Evolutionary conservation across 2,329 filamentous ascomycete species (phyloP).

Genomic region (Alternaria infectoria): DNA sequence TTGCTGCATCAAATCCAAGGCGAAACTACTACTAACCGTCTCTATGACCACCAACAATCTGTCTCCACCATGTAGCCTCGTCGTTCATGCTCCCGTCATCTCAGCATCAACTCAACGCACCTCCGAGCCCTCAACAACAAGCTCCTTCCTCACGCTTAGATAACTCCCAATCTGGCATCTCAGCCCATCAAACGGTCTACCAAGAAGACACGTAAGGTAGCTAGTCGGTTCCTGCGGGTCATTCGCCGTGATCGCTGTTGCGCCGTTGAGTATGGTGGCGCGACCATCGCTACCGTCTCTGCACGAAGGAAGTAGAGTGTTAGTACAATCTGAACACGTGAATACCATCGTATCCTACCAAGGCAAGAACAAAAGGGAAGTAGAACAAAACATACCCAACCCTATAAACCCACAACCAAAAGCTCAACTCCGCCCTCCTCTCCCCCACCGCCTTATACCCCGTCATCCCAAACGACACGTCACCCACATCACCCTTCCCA

Average conservation of each 20-base stretch:
- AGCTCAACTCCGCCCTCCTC: conserved; percentile 15
- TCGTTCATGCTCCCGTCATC: background rate
- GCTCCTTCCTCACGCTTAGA: conserved; percentile 15
- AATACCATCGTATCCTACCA: too few species aligned
- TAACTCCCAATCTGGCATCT: conserved; percentile 16
- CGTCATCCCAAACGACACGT: conserved; percentile 6
- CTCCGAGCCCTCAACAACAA: background rate
- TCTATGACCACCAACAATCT: fast-evolving
- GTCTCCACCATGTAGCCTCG: fast-evolving
- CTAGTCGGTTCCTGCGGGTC: conserved; percentile 13
- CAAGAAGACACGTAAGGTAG: conserved; percentile 23
- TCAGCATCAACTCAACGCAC: background rate
- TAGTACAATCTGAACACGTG: background rate
- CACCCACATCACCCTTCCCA: background rate
- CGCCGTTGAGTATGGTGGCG: background rate
- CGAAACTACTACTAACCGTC: fast-evolving
- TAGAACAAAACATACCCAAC: background rate
- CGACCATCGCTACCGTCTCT: background rate
- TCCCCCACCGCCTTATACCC: background rate
- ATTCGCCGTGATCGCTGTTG: conserved; percentile 19
- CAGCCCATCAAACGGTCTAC: conserved; percentile 22
- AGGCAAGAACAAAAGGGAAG: too few species aligned
- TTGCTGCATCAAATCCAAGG: fast-evolving
- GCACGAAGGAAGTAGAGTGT: fast-evolving
- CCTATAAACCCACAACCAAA: conserved; percentile 4